Evolutionary conservation across 352 stramenopile species (phyloP).

Genomic region (Aphanomyces stellatus): DNA sequence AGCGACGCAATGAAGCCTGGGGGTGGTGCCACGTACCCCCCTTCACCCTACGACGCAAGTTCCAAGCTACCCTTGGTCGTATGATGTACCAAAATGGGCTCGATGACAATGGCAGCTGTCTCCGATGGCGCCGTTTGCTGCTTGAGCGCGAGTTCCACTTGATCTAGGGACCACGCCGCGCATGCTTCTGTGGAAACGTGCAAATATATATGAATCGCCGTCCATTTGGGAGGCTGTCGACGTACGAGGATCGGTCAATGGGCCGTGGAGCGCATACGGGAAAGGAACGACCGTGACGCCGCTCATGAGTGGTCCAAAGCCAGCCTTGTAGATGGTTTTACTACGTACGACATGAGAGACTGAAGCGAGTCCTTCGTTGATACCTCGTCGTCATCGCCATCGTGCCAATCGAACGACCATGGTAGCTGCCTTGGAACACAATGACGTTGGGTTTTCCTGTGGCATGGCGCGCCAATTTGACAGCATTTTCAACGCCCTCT

Average conservation of each 20-base stretch:
- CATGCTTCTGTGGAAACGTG: conserved; percentile 34
- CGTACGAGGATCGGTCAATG: conserved; percentile 62
- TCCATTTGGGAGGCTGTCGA: not conserved
- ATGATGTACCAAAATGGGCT: conserved; percentile 62
- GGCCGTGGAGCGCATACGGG: conserved; percentile 78
- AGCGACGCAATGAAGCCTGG: conserved; percentile 89
- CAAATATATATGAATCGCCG: not conserved
- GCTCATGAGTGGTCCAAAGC: conserved; percentile 78
- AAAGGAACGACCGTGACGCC: conserved; percentile 81
- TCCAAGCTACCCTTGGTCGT: no score
- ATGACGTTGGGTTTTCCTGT: conserved; percentile 88
- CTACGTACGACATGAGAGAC: conserved; percentile 23
- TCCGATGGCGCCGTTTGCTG: conserved; percentile 83
- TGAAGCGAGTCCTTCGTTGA: not conserved
- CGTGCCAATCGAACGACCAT: conserved; percentile 86
- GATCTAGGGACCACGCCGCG: conserved; percentile 65
- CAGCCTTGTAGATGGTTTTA: conserved; percentile 83
- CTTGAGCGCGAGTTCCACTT: conserved; percentile 84
- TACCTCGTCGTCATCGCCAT: conserved; percentile 83
- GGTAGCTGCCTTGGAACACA: conserved; percentile 88
- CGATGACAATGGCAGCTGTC: conserved; percentile 86
- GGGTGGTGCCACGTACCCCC: conserved; percentile 85
- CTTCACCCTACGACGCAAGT: conserved; percentile 85
- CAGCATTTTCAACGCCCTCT: conserved; percentile 89
- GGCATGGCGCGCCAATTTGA: conserved; percentile 88